Base-by-base conservation (phyloP, 2,329 filamentous ascomycete genomes). In the Fusarium coicis region DNA sequence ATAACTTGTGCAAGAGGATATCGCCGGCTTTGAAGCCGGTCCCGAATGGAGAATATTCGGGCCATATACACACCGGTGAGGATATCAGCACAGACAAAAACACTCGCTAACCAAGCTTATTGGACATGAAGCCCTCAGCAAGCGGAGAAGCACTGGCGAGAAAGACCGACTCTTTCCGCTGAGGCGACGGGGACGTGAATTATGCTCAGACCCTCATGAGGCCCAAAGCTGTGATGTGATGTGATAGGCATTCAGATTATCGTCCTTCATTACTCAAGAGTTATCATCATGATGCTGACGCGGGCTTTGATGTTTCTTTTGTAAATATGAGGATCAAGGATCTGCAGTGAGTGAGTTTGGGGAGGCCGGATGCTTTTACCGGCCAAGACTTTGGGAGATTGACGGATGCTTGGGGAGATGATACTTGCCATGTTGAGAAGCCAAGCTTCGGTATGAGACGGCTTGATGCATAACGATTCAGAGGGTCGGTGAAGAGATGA, bases 131-230 rank as follows among this genome's bases (percentile, higher is more conserved):
- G 46, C 37, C 23, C 43, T 44, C 26, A 58, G 23, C n/a, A 72
- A 68, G 74, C 73, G 74, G 75, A 77, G 63, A 65, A 69, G 68
- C 58, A 57, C 64, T 73, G 72, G 63, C 61, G 46, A 53, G 43
- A 70, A 68, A 73, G 62, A 74, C 68, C 75, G 75, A 73, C 70
- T 62, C 58, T 66, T 67, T 73, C 61, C 69, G 64, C 57, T 50
- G 40, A 67, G 64, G 60, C 37, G 43, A 32, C n/a, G 54, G 53
- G 15, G n/a, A 26, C 53, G 30, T 32, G 53, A 44, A 7, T 47
- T 36, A 57, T 57, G 59, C 43, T 57, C 52, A 55, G 58, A 57
- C 49, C 59, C 15, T 61, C 50, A 39, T 66, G 58, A 64, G 67
- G 46, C 49, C 56, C 63, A n/a, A 26, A 40, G 52, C 30, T 26